Conservation (phyloP, 2,329 filamentous ascomycete genomes). For the Mycogone perniciosa region DNA sequence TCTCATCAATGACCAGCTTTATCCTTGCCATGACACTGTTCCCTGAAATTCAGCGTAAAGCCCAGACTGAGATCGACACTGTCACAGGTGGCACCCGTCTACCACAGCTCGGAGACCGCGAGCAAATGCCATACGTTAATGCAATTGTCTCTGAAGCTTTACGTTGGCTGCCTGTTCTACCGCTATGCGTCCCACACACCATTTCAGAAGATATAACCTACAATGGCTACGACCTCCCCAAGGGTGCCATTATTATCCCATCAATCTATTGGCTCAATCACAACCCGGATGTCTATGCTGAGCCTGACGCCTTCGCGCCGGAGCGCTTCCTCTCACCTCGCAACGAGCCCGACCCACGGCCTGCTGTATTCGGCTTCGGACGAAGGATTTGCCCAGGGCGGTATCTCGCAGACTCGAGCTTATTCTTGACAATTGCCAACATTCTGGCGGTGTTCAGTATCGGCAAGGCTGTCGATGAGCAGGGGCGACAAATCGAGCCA, state of each 20-base stretch:
- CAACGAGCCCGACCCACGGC: not conserved
- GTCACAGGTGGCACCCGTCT: slow-evolving; percentile 31
- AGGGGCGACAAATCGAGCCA: slow-evolving; percentile 30
- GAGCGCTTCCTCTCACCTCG: slow-evolving; percentile 6
- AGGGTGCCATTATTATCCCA: slow-evolving; percentile 13
- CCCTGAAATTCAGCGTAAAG: slow-evolving; percentile 35
- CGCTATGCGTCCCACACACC: slow-evolving; percentile 14
- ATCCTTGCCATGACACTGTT: slow-evolving; percentile 41
- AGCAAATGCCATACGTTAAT: slow-evolving; percentile 35
- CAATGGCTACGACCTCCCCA: slow-evolving; percentile 15
- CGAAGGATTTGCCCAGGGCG: not conserved
- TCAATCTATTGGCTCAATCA: slow-evolving; percentile 15
- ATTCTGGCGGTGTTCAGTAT: slow-evolving; percentile 41
- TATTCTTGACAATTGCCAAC: slow-evolving; percentile 33
- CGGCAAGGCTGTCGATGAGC: slow-evolving; percentile 17
- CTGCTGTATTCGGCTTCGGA: slow-evolving; percentile 1
- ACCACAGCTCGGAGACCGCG: slow-evolving; percentile 32
- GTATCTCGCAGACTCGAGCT: slow-evolving; percentile 14
- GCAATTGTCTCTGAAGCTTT: slow-evolving; percentile 38
- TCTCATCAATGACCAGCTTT: slow-evolving; percentile 22
- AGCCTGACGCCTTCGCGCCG: slow-evolving; percentile 12
- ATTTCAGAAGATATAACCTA: slow-evolving; percentile 15
- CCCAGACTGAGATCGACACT: slow-evolving; percentile 33
- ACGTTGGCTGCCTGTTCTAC: slow-evolving; percentile 33
- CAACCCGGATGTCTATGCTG: slow-evolving; percentile 9